Base-by-base conservation (phyloP, 2,329 filamentous ascomycete genomes). In the Dactylellina leptospora region DNA sequence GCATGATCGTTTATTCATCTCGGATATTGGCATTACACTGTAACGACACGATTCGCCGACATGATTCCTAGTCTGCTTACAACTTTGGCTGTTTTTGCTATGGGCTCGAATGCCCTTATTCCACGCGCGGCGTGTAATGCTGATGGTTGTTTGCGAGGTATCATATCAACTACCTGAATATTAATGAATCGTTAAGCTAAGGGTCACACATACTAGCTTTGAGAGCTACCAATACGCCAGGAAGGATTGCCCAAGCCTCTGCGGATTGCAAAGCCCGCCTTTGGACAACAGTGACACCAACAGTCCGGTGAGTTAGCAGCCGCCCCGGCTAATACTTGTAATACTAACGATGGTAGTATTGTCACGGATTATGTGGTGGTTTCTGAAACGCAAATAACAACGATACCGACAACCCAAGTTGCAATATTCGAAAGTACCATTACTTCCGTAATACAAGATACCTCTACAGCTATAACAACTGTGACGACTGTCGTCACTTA, bases 81-180 rank as follows among this genome's bases (percentile, higher is more conserved):
- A n/a, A n/a, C n/a, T n/a, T n/a, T n/a, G n/a, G n/a, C n/a, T n/a
- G n/a, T n/a, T n/a, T n/a, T n/a, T n/a, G n/a, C n/a, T n/a, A n/a
- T n/a, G n/a, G n/a, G n/a, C n/a, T n/a, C 30, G 13, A 33, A n/a
- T n/a, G 38, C 38, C 25, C 22, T 48, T 9, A 16, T 25, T 48
- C 20, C 20, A 18, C 16, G 44, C 9, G 44, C 23, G 23, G 44
- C 44, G 5, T 48, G 44, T 25, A 48, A 48, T 28, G 44, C 44
- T 22, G 44, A 48, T 28, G 25, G 25, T 48, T 48, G 44, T 16
- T 25, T 48, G 9, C 44, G 44, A 23, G 44, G 44, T 48, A 48
- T 44, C 38, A 18, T 44, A n/a, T 9, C 8, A 16, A 8, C 10
- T 18, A 44, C 16, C 16, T 44, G 4, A 6, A 33, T 9, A 9